Conservation (phyloP, 768 basidiomycete species). For the Mycena venus region DNA sequence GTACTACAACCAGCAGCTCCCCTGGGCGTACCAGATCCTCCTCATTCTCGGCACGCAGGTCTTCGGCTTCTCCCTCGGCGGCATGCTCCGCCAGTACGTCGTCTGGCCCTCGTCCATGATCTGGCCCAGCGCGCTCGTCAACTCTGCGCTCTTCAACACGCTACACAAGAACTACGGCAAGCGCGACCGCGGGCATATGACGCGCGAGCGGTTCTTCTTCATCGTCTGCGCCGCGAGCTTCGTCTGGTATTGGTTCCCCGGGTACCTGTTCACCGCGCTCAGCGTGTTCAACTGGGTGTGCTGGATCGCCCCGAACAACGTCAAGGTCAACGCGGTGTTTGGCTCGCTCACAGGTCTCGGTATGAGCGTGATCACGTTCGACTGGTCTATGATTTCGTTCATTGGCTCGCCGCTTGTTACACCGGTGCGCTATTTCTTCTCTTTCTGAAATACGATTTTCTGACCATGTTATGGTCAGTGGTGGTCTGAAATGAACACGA, state of each 20-base stretch:
- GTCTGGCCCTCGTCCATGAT: conserved; percentile 91
- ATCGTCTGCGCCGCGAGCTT: conserved; percentile 70
- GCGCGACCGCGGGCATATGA: conserved; percentile 77
- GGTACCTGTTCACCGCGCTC: conserved; percentile 87
- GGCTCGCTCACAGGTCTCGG: conserved; percentile 68
- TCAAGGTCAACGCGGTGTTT: conserved; percentile 66
- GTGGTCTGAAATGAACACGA: conserved; percentile 87
- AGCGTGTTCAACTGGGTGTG: conserved; percentile 92
- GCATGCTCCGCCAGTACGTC: conserved; percentile 82
- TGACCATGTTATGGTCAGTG: conserved; percentile 59
- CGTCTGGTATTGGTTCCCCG: conserved; percentile 85
- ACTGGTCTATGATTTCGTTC: conserved; percentile 74
- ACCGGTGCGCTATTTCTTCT: conserved; percentile 57
- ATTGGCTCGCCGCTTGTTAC: conserved; percentile 67
- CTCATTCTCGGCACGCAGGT: conserved; percentile 74
- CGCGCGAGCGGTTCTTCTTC: conserved; percentile 84
- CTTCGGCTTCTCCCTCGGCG: conserved; percentile 80
- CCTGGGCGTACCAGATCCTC: conserved; percentile 72
- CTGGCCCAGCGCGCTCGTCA: conserved; percentile 91
- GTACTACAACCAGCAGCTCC: conserved; percentile 69
- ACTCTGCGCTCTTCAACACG: conserved; percentile 88
- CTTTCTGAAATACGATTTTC: background rate
- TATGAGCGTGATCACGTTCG: conserved; percentile 72
- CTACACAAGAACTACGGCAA: conserved; percentile 82
- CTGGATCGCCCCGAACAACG: conserved; percentile 84